Evolutionary conservation across 257 asterid species (phyloP).

Genomic region (Capsicum rhomboideum): DNA sequence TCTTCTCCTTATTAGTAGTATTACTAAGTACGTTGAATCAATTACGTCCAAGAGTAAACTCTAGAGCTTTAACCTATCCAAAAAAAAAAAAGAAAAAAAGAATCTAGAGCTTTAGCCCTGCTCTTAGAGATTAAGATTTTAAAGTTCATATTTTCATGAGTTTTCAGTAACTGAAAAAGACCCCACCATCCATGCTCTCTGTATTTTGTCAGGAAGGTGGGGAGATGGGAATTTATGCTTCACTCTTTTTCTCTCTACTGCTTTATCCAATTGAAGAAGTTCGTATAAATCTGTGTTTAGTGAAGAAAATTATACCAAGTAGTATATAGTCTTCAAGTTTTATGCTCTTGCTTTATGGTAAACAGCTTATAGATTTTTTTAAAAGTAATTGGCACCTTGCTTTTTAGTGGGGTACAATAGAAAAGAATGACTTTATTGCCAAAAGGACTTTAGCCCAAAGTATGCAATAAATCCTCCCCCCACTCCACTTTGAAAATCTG

Average conservation of each 20-base stretch:
- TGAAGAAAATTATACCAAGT: not conserved
- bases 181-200: not conserved
- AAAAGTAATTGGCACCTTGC: conserved; percentile 14
- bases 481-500: conserved; percentile 10
- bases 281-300: not conserved
- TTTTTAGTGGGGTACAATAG: conserved; percentile 12
- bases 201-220: not conserved
- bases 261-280: not conserved
- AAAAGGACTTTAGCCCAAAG: conserved; percentile 4
- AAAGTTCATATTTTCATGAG: not conserved
- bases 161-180: not conserved
- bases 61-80: not conserved
- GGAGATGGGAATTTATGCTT: not conserved
- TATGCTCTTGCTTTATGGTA: conserved; percentile 2
- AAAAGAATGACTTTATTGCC: conserved; percentile 24
- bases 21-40: not conserved
- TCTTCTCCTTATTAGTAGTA: too few species aligned
- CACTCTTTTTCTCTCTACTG: not conserved
- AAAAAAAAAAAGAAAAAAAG: too few species aligned
- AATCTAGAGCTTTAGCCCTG: not conserved
- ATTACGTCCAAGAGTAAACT: not conserved
- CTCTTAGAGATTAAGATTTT: not conserved
- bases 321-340: not conserved
- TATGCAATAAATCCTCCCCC: conserved; percentile 12
- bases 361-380: not conserved